Evolutionary conservation across 1,284 basidiomycete genomes (phyloP).

Genomic region (Cryptococcus neoformans): DNA sequence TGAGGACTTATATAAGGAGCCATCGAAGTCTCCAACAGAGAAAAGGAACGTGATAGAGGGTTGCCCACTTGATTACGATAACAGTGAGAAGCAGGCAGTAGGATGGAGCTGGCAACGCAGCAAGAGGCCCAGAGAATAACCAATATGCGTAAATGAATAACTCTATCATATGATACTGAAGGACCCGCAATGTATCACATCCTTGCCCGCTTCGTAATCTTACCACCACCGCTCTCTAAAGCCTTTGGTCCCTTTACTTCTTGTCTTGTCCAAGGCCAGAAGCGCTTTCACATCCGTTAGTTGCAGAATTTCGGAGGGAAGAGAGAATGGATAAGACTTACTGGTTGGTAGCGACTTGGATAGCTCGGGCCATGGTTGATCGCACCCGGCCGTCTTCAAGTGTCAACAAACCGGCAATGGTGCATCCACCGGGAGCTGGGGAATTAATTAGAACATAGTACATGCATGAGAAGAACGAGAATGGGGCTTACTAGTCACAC

Average conservation of each 20-base stretch:
- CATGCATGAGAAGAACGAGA: background rate
- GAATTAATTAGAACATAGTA: background rate
- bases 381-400: slow-evolving; percentile 93
- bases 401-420: slow-evolving; percentile 91
- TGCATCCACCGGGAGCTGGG: slow-evolving; percentile 94
- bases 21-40: too few species aligned
- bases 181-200: too few species aligned
- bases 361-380: slow-evolving; percentile 92
- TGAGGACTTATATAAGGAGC: too few species aligned
- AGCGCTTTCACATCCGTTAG: slow-evolving; percentile 25
- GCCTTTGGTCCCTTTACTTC: slow-evolving; percentile 20
- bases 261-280: slow-evolving; percentile 48
- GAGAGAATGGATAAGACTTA: slow-evolving; percentile 20
- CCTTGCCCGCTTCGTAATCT: too few species aligned
- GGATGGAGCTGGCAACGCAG: too few species aligned
- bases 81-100: too few species aligned
- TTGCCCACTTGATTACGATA: too few species aligned
- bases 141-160: too few species aligned
- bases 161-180: too few species aligned
- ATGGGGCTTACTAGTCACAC: slow-evolving; percentile 80
- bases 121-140: too few species aligned
- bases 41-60: too few species aligned
- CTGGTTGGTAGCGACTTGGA: slow-evolving; percentile 86
- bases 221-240: background rate
- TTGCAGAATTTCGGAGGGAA: background rate